phyloP scores from a whole-genome alignment of 2,329 filamentous ascomycete genomes.

The Pseudocercospora ulei region DNA sequence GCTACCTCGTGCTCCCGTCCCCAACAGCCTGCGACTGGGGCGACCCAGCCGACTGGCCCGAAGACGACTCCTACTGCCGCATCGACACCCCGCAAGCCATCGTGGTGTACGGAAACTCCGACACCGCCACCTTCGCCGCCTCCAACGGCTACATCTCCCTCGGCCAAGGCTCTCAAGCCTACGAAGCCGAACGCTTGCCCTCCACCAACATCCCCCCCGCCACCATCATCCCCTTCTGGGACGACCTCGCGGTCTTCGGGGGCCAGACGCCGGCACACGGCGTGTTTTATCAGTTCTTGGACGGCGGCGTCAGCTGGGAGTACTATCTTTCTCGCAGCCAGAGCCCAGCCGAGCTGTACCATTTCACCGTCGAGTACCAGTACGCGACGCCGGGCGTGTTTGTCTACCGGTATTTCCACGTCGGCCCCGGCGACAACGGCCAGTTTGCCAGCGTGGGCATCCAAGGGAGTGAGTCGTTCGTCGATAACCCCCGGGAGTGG shows the following conservation, averaged over 20 bases:
- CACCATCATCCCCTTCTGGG: conserved; percentile 30
- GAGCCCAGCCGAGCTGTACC: conserved; percentile 23
- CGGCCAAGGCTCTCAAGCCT: conserved; percentile 24
- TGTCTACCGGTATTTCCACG: conserved; percentile 28
- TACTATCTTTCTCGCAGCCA: conserved; percentile 26
- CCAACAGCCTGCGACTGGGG: conserved; percentile 32
- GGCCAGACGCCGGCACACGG: conserved; percentile 22
- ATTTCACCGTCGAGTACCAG: conserved; percentile 31
- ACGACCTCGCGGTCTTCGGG: conserved; percentile 30
- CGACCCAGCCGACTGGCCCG: conserved; percentile 23
- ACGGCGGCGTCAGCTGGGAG: conserved; percentile 28
- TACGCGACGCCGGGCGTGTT: conserved; percentile 28
- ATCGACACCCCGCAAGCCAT: conserved; percentile 30
- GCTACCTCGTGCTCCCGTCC: conserved; percentile 26
- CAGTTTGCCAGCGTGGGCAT: conserved; percentile 25
- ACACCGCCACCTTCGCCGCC: conserved; percentile 24
- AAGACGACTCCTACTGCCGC: conserved; percentile 33
- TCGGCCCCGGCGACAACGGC: conserved; percentile 24
- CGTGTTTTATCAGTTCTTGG: conserved; percentile 31
- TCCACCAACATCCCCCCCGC: conserved; percentile 25
- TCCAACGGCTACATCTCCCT: conserved; percentile 32
- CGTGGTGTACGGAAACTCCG: conserved; percentile 23
- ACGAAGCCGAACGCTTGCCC: conserved; percentile 24
- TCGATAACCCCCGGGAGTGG: no score
- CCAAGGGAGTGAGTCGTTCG: conserved; percentile 28